Conservation (phyloP, 164 flowering plant genomes). For the Akebia trifoliata region DNA sequence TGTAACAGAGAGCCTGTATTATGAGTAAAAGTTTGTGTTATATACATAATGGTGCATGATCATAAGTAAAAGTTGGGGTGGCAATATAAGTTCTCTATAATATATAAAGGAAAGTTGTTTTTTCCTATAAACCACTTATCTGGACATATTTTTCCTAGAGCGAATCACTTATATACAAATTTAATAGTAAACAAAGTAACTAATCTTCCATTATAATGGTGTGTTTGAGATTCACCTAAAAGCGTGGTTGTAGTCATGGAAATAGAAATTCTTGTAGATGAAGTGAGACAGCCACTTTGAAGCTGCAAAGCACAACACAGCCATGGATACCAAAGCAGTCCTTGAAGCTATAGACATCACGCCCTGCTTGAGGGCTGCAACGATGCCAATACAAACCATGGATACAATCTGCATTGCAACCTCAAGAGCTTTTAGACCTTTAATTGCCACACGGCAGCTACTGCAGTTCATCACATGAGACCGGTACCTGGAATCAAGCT, state of each 20-base stretch:
- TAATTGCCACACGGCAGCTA: conserved; percentile 63
- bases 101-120: too few relatives aligned
- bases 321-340: conserved; percentile 30
- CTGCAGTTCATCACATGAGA: conserved; percentile 76
- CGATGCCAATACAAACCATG: conserved; percentile 44
- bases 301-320: conserved; percentile 38
- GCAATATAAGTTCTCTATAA: too few relatives aligned
- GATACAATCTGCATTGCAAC: conserved; percentile 52
- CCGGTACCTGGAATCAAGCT: conserved; percentile 30
- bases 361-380: conserved; percentile 48
- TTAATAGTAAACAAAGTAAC: too few relatives aligned
- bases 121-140: too few relatives aligned
- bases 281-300: conserved; percentile 68
- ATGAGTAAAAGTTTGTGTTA: too few relatives aligned
- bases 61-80: too few relatives aligned
- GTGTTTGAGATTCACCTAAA: conserved; percentile 11
- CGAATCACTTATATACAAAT: too few relatives aligned
- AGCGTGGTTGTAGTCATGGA: conserved; percentile 67
- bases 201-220: too few relatives aligned
- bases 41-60: too few relatives aligned
- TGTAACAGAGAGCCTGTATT: too few relatives aligned
- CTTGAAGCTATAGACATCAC: conserved; percentile 33
- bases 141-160: too few relatives aligned
- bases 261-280: conserved; percentile 54
- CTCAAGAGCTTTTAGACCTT: conserved; percentile 49